phyloP scores from a whole-genome alignment of 2,329 filamentous ascomycete genomes.

The Sporothrix variecibatus region DNA sequence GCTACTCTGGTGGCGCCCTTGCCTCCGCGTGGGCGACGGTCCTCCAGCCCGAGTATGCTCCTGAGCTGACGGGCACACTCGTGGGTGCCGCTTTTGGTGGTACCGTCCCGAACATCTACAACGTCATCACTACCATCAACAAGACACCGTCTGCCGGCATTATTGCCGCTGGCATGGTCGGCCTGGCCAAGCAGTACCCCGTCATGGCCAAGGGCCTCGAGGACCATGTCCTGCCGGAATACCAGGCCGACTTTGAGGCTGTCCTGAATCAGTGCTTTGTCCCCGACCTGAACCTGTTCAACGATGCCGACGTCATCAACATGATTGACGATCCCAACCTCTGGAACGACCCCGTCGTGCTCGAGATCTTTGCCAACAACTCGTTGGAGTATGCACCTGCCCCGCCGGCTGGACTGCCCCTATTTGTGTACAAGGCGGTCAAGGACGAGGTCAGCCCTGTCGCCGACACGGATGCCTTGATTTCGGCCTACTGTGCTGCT shows the following conservation, averaged over 20 bases:
- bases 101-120: conserved; percentile 43
- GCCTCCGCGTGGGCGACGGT: conserved; percentile 51
- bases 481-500: conserved; percentile 16
- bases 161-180: conserved; percentile 31
- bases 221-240: conserved; percentile 29
- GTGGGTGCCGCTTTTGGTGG: conserved; percentile 46
- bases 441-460: conserved; percentile 40
- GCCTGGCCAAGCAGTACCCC: conserved; percentile 29
- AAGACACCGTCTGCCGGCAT: conserved; percentile 34
- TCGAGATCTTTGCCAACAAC: conserved; percentile 35
- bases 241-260: conserved; percentile 31
- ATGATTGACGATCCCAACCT: conserved; percentile 30
- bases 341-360: conserved; percentile 31
- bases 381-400: conserved; percentile 28
- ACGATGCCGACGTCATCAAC: conserved; percentile 16
- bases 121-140: conserved; percentile 43
- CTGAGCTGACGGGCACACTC: conserved; percentile 42
- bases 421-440: conserved; percentile 50
- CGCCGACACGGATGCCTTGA: conserved; percentile 21
- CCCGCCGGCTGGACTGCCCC: conserved; percentile 39
- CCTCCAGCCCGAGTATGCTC: conserved; percentile 49
- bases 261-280: conserved; percentile 40
- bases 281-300: conserved; percentile 40
- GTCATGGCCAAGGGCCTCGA: neutral
- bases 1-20: conserved; percentile 53